A percentile compares a stretch with the other conserved stretches of the same genome.
These are phyloP conservation scores for Trypanosoma scelopori DNA, from an alignment of 208 protist genomes.

Conservation along the genomic window DNA sequence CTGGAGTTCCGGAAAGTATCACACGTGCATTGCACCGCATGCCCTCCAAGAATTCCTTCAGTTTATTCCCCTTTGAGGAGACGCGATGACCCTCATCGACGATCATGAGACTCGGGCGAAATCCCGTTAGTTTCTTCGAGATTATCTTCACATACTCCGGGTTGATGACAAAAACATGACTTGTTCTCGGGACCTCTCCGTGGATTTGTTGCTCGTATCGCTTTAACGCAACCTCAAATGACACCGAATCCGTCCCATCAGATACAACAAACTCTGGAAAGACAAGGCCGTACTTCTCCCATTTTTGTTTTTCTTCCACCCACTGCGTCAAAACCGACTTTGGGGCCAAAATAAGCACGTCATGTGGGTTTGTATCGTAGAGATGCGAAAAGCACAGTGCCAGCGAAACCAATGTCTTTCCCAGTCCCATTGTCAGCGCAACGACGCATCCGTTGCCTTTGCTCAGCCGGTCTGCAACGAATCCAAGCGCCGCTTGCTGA, in stretches of 20 bases:
- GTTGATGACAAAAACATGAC: constrained; percentile 81
- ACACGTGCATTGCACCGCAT: constrained; percentile 58
- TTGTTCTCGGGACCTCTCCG: constrained; percentile 29
- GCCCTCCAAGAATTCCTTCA: constrained; percentile 54
- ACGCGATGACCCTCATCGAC: constrained; percentile 87
- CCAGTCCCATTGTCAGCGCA: constrained; percentile 90
- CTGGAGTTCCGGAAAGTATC: constrained; percentile 86
- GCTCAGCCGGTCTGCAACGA: constrained; percentile 52
- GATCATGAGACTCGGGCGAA: constrained; percentile 75
- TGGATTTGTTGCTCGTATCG: constrained; percentile 54
- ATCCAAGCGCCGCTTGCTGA: constrained; percentile 77
- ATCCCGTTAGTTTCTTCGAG: constrained; percentile 42
- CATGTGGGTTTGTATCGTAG: constrained; percentile 32
- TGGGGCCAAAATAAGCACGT: constrained; percentile 81
- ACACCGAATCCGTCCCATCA: constrained; percentile 32
- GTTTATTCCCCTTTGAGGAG: constrained; percentile 58
- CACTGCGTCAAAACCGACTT: constrained; percentile 85
- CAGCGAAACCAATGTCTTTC: constrained; percentile 87
- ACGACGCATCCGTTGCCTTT: constrained; percentile 78
- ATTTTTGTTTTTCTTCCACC: constrained; percentile 71
- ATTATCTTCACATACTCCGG: constrained; percentile 65
- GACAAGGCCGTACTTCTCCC: constrained; percentile 59
- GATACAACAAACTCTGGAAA: constrained; percentile 68
- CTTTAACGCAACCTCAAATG: constrained; percentile 50
- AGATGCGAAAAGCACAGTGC: constrained; percentile 72